These are phyloP conservation scores for Carex myosuroides DNA, from an alignment of 176 grass and related monocot genomes.

Conservation along the genomic window DNA sequence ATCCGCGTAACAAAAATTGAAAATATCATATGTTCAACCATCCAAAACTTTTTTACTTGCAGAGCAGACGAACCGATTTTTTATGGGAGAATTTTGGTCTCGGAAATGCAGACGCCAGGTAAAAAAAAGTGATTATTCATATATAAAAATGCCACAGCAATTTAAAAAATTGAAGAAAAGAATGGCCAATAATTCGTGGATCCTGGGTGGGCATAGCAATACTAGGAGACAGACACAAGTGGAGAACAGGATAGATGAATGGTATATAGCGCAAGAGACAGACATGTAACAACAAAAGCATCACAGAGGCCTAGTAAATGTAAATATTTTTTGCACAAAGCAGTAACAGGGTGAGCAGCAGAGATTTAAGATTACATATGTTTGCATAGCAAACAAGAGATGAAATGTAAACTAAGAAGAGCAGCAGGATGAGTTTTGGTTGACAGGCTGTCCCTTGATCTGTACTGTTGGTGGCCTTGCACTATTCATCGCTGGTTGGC, in stretches of 20 bases:
- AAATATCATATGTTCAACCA: too few species aligned
- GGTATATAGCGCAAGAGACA: background rate
- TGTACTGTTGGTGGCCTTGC: constrained; percentile 52
- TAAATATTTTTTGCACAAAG: constrained; percentile 10
- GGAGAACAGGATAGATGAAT: background rate
- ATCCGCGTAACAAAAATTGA: background rate
- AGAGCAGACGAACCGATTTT: background rate
- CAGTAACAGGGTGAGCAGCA: constrained; percentile 5
- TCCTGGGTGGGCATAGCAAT: background rate
- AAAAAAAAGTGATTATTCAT: background rate
- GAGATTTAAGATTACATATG: constrained; percentile 22
- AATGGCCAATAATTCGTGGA: background rate
- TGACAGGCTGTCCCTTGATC: constrained; percentile 53
- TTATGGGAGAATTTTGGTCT: background rate
- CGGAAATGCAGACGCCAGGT: background rate
- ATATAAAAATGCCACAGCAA: background rate
- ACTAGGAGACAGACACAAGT: background rate
- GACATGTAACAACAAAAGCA: constrained; percentile 22
- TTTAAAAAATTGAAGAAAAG: background rate
- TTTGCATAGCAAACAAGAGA: constrained; percentile 10
- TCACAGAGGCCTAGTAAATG: background rate
- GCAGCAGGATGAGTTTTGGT: constrained; percentile 57
- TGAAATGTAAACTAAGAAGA: constrained; percentile 38
- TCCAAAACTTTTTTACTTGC: too few species aligned
- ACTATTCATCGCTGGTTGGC: constrained; percentile 44